Evolutionary conservation across 2,329 filamentous ascomycete species (phyloP), one percentile per base, ranked within the genome.

Genomic region (Aspergillus candidus): DNA sequence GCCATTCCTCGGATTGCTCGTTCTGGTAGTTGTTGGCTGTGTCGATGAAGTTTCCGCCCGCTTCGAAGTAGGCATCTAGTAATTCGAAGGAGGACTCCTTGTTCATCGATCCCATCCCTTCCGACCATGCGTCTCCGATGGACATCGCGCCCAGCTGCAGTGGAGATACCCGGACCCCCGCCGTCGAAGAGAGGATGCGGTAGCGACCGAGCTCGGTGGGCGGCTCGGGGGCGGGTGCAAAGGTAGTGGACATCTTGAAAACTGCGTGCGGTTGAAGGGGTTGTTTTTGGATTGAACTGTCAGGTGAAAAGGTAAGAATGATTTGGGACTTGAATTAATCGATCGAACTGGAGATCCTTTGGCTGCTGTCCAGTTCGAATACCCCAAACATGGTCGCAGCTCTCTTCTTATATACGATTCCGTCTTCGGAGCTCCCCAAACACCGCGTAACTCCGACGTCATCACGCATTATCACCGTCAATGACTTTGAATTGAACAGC

Each of bases 21-120:
- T 72, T 67, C 53, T 84, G 82, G 65, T 87, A 87, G 61, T 82
- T 82, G 67, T 80, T 84, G 46, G 82, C 58, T 0, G 82, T 86
- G 60, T 88, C 84, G 57, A 88, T 82, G 62, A 88, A 87, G 66
- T 88, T 88, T 17, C 84, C 84, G 4, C 81, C 81, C 0, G 80
- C 73, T 5, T 75, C 73, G 47, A 76, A 79, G 65, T 78, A 87
- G 58, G 76, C 79, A 56, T 88, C 83, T 7, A 88, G 72, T 18
- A 88, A 78, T 14, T 72, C 69, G 52, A 85, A 82, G 2, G 77
- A 72, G 1, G 74, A 74, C 39, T 78, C 71, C 58, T 86, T 79
- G 59, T 78, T 73, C 63, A 83, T 86, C 32, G 74, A 73, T 29
- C 84, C 84, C 76, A 88, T 77, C 40, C 71, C 72, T 38, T 62